A percentile compares a stretch with the other conserved stretches of the same genome.
phyloP scores from a whole-genome alignment of 169 alveolate species.

The Plasmodium inui region DNA sequence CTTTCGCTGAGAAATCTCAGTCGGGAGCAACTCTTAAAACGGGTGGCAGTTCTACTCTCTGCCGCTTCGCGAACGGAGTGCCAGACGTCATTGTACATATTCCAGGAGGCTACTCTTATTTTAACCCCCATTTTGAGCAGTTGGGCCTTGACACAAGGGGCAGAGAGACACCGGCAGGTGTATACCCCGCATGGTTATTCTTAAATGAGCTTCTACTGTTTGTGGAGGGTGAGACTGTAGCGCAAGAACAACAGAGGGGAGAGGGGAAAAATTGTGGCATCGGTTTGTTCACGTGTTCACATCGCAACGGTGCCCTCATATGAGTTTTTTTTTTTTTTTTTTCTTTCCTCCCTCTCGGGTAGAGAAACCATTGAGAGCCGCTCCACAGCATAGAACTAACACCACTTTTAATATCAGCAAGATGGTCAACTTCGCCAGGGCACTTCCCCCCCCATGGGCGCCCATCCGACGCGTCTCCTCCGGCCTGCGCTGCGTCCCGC shows the following conservation, averaged over 20 bases:
- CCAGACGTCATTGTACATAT: conserved; percentile 12
- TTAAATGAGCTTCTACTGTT: neutral
- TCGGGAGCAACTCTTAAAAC: neutral
- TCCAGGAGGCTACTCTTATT: conserved; percentile 34
- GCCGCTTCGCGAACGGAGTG: neutral
- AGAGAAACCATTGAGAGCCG: neutral
- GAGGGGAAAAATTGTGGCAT: neutral
- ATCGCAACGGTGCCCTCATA: neutral
- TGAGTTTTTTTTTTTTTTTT: too few relatives aligned
- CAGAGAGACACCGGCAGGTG: neutral
- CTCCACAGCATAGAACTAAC: neutral
- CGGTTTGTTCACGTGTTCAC: neutral
- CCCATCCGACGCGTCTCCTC: neutral
- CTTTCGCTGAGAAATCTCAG: neutral
- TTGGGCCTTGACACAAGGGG: neutral
- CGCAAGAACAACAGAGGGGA: neutral
- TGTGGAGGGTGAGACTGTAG: neutral
- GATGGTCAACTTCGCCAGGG: neutral
- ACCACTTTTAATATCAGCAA: neutral
- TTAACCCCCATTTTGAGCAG: conserved; percentile 1
- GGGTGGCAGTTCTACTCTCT: neutral
- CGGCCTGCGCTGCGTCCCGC: neutral
- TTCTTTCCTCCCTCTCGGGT: neutral
- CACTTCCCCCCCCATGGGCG: neutral
- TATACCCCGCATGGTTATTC: neutral